phyloP scores from a whole-genome alignment of 169 alveolate species.

The Perkinsus olseni region DNA sequence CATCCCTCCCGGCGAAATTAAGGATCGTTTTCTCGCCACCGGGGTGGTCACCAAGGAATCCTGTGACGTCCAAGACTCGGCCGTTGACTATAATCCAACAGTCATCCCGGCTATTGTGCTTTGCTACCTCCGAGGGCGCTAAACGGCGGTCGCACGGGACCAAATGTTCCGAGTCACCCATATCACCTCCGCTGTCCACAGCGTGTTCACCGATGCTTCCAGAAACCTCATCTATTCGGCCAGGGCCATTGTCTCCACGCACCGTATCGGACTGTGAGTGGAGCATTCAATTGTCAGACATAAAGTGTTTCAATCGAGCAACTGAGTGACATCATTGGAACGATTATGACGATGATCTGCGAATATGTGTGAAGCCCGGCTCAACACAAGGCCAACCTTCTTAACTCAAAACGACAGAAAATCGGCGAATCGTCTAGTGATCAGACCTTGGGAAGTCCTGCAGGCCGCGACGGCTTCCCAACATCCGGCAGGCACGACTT shows the following conservation, averaged over 20 bases:
- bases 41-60: constrained; percentile 47
- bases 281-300: no score
- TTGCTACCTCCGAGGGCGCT: constrained; percentile 16
- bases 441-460: not conserved
- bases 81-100: constrained; percentile 53
- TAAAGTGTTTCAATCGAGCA: no score
- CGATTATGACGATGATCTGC: no score
- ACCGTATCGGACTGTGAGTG: no score
- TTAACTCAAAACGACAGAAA: not conserved
- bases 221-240: no score
- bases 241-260: no score
- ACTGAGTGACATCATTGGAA: no score
- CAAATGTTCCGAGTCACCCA: not conserved
- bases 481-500: not conserved
- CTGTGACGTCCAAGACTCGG: constrained; percentile 51
- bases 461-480: not conserved
- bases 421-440: no score
- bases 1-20: constrained; percentile 43
- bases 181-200: not conserved
- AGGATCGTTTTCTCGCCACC: constrained; percentile 55
- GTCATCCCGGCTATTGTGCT: constrained; percentile 41
- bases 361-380: no score
- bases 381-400: not conserved
- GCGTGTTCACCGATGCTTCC: not conserved
- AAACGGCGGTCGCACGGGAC: not conserved